Conservation (phyloP, 2,329 filamentous ascomycete genomes). For the Sporothrix pseudoabietina region DNA sequence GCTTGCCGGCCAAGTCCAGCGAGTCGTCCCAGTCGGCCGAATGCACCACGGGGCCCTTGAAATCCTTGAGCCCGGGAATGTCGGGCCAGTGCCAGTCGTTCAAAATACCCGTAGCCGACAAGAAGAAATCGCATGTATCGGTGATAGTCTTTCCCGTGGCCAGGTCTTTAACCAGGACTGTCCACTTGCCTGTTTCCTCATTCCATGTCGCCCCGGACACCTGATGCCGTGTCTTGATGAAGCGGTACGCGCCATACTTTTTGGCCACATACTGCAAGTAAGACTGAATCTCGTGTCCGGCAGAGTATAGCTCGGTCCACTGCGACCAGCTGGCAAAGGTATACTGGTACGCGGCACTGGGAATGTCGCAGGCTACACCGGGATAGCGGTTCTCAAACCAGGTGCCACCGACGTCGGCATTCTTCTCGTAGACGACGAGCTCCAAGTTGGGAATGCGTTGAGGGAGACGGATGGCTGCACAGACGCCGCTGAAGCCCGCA, state of each 20-base stretch:
- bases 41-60: slow-evolving; percentile 39
- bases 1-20: slow-evolving; percentile 35
- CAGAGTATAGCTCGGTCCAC: slow-evolving; percentile 41
- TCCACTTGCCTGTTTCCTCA: slow-evolving; percentile 46
- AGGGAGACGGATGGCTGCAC: slow-evolving; percentile 27
- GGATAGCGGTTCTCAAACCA: slow-evolving; percentile 63
- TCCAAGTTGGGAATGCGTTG: slow-evolving; percentile 47
- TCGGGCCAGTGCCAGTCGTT: slow-evolving; percentile 38
- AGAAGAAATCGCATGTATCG: slow-evolving; percentile 33
- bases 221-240: slow-evolving; percentile 45
- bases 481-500: slow-evolving; percentile 23
- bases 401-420: slow-evolving; percentile 56
- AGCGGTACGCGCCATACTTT: slow-evolving; percentile 44
- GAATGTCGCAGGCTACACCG: slow-evolving; percentile 58
- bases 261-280: slow-evolving; percentile 42
- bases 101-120: slow-evolving; percentile 34
- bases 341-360: slow-evolving; percentile 63
- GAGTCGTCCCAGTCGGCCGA: slow-evolving; percentile 38
- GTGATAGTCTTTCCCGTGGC: slow-evolving; percentile 28
- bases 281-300: slow-evolving; percentile 33
- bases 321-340: slow-evolving; percentile 53
- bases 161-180: slow-evolving; percentile 36
- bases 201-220: slow-evolving; percentile 45
- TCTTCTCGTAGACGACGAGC: slow-evolving; percentile 59
- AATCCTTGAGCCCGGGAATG: slow-evolving; percentile 42